Evolutionary conservation across 768 basidiomycete genomes (phyloP).

Genomic region (Melanogaster broomeanus): DNA sequence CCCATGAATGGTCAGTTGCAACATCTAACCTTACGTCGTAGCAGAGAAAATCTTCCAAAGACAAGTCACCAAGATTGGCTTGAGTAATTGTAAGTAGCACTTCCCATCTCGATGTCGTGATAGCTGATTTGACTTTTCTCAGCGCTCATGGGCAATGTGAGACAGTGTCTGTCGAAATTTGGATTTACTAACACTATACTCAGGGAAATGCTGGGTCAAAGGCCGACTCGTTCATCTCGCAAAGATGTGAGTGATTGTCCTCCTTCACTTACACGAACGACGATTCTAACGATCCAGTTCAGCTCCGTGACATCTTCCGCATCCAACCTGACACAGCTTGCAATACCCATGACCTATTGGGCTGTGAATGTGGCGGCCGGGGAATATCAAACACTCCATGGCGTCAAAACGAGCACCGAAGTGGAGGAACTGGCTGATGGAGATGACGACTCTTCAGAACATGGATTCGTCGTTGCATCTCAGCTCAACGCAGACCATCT

Average conservation of each 20-base stretch:
- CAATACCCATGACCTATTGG: slow-evolving; percentile 91
- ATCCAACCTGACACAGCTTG: slow-evolving; percentile 76
- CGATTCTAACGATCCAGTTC: slow-evolving; percentile 5
- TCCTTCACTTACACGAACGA: neutral
- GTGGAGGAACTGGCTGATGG: slow-evolving; percentile 28
- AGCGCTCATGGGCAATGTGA: slow-evolving; percentile 76
- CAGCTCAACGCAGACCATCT: slow-evolving; percentile 50
- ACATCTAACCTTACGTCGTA: slow-evolving; percentile 2
- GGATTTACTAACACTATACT: slow-evolving; percentile 7
- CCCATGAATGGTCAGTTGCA: neutral
- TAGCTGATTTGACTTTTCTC: slow-evolving; percentile 12
- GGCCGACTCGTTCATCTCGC: slow-evolving; percentile 81
- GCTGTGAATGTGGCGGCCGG: slow-evolving; percentile 63
- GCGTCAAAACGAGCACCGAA: slow-evolving; percentile 6
- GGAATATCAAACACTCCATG: slow-evolving; percentile 1
- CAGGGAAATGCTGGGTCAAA: slow-evolving; percentile 56
- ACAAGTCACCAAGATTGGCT: slow-evolving; percentile 90
- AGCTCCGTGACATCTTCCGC: slow-evolving; percentile 95
- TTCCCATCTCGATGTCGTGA: slow-evolving; percentile 2
- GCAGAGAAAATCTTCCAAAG: slow-evolving; percentile 93
- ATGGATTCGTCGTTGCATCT: slow-evolving; percentile 67
- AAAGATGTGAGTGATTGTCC: slow-evolving; percentile 64
- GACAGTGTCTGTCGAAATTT: slow-evolving; percentile 5
- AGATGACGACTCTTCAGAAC: slow-evolving; percentile 30
- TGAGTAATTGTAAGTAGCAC: slow-evolving; percentile 73